Evolutionary conservation across 768 basidiomycete genomes (phyloP).

Genomic region (Pulveroboletus sp.): DNA sequence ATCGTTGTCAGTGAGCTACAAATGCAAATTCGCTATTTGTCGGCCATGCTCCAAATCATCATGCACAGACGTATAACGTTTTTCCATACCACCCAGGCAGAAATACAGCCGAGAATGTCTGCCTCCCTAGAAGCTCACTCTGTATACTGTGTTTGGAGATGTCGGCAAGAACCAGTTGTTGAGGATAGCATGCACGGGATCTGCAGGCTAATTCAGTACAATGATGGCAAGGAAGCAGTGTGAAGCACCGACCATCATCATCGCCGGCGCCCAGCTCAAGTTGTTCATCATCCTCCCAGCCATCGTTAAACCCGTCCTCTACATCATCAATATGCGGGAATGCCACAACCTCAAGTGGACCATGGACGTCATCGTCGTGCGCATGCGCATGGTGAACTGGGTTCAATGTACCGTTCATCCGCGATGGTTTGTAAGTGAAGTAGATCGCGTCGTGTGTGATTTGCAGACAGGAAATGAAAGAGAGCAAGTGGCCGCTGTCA

Average conservation of each 20-base stretch:
- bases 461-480: constrained; percentile 48
- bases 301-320: constrained; percentile 15
- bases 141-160: constrained; percentile 22
- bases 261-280: constrained; percentile 1
- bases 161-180: constrained; percentile 22
- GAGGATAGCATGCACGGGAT: constrained; percentile 10
- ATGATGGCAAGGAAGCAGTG: background rate
- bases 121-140: constrained; percentile 21
- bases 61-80: background rate
- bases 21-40: too few relatives aligned
- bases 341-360: background rate
- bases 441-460: constrained; percentile 52
- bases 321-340: constrained; percentile 9
- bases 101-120: background rate
- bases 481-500: constrained; percentile 14
- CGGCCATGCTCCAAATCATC: background rate
- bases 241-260: constrained; percentile 8
- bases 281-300: constrained; percentile 12
- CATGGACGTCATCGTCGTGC: background rate
- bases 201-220: constrained; percentile 11
- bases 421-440: constrained; percentile 34
- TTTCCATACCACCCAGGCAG: background rate
- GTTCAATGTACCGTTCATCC: background rate
- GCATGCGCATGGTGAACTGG: background rate
- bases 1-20: too few relatives aligned